Conservation (phyloP, 1,139 yeast species). For the Pichia norvegensis region DNA sequence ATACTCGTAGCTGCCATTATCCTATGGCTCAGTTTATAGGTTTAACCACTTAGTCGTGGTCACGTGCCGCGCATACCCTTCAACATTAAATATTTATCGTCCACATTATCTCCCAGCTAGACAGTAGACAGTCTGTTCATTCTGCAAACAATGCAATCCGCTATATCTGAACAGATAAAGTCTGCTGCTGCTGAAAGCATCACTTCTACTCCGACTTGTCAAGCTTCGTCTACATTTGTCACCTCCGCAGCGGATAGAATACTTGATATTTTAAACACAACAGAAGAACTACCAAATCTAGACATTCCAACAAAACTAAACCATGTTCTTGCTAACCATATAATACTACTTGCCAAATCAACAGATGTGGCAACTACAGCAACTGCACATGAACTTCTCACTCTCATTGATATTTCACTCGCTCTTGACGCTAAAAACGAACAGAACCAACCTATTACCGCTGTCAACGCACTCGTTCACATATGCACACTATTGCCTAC, state of each 20-base stretch:
- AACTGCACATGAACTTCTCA: not conserved
- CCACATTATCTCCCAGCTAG: no score
- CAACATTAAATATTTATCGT: no score
- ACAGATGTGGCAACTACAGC: not conserved
- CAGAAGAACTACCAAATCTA: not conserved
- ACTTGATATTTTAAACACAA: not conserved
- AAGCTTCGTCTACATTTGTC: not conserved
- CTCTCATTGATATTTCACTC: conserved; percentile 4
- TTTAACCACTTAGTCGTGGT: not conserved
- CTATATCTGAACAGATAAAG: not conserved
- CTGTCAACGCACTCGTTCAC: conserved; percentile 22
- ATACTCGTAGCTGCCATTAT: conserved; percentile 68
- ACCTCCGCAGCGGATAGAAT: not conserved
- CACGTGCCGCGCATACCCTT: not conserved
- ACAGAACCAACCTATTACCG: conserved; percentile 4
- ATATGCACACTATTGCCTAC: conserved; percentile 16
- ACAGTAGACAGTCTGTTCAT: no score
- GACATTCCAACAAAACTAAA: not conserved
- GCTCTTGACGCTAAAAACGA: not conserved
- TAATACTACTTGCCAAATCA: no score
- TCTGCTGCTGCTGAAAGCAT: not conserved
- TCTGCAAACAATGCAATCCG: not conserved
- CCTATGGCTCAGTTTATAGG: conserved; percentile 31
- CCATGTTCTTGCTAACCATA: not conserved
- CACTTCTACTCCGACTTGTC: not conserved